phyloP scores from a whole-genome alignment of 495 filamentous ascomycete genomes.

The Diplogelasinospora grovesii region DNA sequence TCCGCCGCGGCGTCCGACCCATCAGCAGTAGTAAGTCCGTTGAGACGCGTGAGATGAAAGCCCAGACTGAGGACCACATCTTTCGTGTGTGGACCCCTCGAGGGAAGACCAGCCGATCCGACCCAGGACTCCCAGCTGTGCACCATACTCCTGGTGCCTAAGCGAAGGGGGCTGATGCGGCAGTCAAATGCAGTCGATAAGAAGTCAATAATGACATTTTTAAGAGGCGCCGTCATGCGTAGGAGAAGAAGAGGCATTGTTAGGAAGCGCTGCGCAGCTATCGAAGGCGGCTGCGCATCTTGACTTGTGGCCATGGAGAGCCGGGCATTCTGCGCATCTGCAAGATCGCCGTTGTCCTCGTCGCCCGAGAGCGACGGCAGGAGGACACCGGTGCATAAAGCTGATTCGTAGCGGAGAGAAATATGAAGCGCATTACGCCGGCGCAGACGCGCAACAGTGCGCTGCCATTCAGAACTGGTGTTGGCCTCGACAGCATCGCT shows the following conservation, averaged over 20 bases:
- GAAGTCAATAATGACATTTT: constrained; percentile 34
- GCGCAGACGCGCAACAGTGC: neutral
- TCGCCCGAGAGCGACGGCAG: constrained; percentile 23
- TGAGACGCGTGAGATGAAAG: constrained; percentile 26
- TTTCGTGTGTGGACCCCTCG: constrained; percentile 18
- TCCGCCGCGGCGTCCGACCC: constrained; percentile 3
- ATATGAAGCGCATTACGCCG: constrained; percentile 25
- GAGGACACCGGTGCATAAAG: constrained; percentile 33
- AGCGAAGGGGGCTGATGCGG: constrained; percentile 33
- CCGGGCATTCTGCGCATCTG: too few relatives aligned
- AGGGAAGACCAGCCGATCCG: constrained; percentile 14
- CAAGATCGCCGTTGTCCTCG: neutral
- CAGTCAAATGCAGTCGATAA: constrained; percentile 41
- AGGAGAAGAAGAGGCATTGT: constrained; percentile 36
- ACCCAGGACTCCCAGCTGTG: constrained; percentile 37
- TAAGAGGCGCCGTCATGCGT: constrained; percentile 40
- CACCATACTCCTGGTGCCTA: constrained; percentile 38
- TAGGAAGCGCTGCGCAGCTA: constrained; percentile 26
- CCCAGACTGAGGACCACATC: constrained; percentile 36
- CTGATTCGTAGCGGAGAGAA: constrained; percentile 34
- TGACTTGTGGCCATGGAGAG: too few relatives aligned
- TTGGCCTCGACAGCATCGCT: neutral
- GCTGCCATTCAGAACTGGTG: neutral
- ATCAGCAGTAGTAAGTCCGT: neutral
- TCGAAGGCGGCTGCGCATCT: too few relatives aligned